Evolutionary conservation across 2,329 filamentous ascomycete genomes (phyloP).

Genomic region (Emergomyces orientalis): DNA sequence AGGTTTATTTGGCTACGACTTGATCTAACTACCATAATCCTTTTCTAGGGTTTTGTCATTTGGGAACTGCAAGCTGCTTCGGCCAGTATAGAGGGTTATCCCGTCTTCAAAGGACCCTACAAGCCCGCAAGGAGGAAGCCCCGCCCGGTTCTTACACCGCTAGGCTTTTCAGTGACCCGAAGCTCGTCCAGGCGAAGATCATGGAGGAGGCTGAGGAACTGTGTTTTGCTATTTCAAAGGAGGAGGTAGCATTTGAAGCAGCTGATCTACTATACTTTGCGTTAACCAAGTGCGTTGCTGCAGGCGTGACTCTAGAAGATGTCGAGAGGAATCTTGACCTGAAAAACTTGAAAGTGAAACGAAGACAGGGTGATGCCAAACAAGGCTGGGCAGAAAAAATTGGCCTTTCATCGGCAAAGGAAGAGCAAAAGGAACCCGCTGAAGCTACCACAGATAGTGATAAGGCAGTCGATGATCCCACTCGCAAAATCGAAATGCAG

Average conservation of each 20-base stretch:
- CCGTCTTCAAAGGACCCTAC: slow-evolving; percentile 76
- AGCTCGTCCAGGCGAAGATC: slow-evolving; percentile 86
- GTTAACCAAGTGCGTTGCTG: slow-evolving; percentile 74
- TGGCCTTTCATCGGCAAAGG: slow-evolving; percentile 43
- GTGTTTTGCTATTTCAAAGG: slow-evolving; percentile 70
- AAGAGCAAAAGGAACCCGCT: slow-evolving; percentile 21
- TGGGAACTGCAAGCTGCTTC: slow-evolving; percentile 87
- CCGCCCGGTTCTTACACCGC: slow-evolving; percentile 90
- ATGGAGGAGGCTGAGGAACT: slow-evolving; percentile 97
- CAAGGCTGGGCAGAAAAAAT: slow-evolving; percentile 82
- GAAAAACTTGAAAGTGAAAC: slow-evolving; percentile 91
- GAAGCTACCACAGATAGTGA: slow-evolving; percentile 38
- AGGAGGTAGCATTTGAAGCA: slow-evolving; percentile 86
- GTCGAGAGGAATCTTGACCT: slow-evolving; percentile 87
- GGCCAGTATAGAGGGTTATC: slow-evolving; percentile 73
- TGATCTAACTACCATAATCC: slow-evolving; percentile 10
- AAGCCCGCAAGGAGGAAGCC: slow-evolving; percentile 70
- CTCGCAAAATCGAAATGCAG: slow-evolving; percentile 68
- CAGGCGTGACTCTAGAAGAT: slow-evolving; percentile 77
- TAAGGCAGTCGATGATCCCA: slow-evolving; percentile 45
- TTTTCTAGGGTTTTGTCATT: slow-evolving; percentile 68
- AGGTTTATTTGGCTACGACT: background rate
- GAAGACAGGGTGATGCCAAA: slow-evolving; percentile 88
- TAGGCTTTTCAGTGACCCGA: slow-evolving; percentile 81
- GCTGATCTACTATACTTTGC: slow-evolving; percentile 96